Base-by-base conservation (phyloP, 1,139 yeast species). In the Meyerozyma carpophila region DNA sequence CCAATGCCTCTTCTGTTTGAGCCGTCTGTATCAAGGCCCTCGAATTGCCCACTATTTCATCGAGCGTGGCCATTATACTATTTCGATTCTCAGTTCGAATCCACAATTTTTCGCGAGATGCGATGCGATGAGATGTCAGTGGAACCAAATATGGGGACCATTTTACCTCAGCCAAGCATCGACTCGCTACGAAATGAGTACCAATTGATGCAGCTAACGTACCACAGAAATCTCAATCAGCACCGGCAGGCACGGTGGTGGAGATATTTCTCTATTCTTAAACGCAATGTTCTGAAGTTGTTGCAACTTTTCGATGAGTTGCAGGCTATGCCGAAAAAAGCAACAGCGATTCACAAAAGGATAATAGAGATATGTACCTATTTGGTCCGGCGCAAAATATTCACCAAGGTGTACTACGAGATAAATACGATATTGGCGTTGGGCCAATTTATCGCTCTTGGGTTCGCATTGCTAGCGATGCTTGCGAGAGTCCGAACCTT, bases 221-320 rank as follows among this genome's bases (percentile, higher is more conserved):
- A 84, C 56, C 88, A 84, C 52, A 66, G 95, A 48, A 84, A 83
- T 58, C 71, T 73, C 48, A 87, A 87, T 58, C 96, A 89, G 60
- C 96, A 88, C 54, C 67, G 82, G n/a, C 75, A 73, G 13, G 77
- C 86, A 36, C 59, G 58, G 20, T 89, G 96, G 96, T 89, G 95
- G 91, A 75, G 68, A 45, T 73, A 78, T 47, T 66, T 89, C 41
- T 73, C 81, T 47, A 73, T 83, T n/a, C 57, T 86, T 21, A 83
- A 84, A 50, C 70, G 95, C 31, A 67, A 75, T 39, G 51, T 80
- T 14, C 65, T 81, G 7, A 68, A 70, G 41, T 59, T 81, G 10
- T 41, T 69, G 51, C 43, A 44, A 58, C 13, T 47, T 52, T 2
- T 16, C 31, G 40, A 18, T 18, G 13, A 26, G 31, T 25, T 9